These are phyloP conservation scores for Miamiensis avidus DNA, from an alignment of 169 alveolate genomes.

Conservation along the genomic window DNA sequence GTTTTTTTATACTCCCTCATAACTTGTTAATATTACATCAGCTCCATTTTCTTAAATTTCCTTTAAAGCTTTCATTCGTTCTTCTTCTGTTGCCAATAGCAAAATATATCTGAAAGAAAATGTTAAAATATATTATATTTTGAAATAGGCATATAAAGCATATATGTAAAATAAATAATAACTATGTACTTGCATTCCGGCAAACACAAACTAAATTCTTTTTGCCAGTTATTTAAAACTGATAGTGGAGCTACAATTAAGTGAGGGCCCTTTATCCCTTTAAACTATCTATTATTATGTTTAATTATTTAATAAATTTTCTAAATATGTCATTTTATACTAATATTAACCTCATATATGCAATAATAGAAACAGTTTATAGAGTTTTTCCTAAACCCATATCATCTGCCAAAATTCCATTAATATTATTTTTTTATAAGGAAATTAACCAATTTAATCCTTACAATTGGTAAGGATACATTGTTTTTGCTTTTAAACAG, in stretches of 20 bases:
- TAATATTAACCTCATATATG: constrained; percentile 50
- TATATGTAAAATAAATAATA: background rate
- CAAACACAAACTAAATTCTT: constrained; percentile 88
- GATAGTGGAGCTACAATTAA: constrained; percentile 95
- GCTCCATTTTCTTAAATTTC: constrained; percentile 36
- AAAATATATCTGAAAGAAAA: background rate
- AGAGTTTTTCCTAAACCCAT: constrained; percentile 94
- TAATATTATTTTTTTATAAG: constrained; percentile 77
- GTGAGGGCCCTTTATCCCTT: constrained; percentile 86
- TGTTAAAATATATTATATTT: too few relatives aligned
- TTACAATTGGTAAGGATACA: constrained; percentile 71
- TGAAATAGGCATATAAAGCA: background rate
- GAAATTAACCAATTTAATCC: constrained; percentile 89
- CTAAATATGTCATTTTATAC: background rate
- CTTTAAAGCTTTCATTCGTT: constrained; percentile 5
- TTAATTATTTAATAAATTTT: too few relatives aligned
- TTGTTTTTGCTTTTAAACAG: background rate
- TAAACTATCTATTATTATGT: constrained; percentile 25
- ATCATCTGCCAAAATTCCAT: constrained; percentile 93
- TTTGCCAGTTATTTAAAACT: constrained; percentile 95
- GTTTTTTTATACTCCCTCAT: constrained; percentile 84
- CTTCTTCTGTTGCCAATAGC: constrained; percentile 7
- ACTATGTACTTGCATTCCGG: constrained; percentile 47
- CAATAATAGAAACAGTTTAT: constrained; percentile 84
- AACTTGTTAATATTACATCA: constrained; percentile 86